These are phyloP conservation scores for Phytopythium montanum DNA, from an alignment of 352 stramenopile genomes.

Conservation along the genomic window DNA sequence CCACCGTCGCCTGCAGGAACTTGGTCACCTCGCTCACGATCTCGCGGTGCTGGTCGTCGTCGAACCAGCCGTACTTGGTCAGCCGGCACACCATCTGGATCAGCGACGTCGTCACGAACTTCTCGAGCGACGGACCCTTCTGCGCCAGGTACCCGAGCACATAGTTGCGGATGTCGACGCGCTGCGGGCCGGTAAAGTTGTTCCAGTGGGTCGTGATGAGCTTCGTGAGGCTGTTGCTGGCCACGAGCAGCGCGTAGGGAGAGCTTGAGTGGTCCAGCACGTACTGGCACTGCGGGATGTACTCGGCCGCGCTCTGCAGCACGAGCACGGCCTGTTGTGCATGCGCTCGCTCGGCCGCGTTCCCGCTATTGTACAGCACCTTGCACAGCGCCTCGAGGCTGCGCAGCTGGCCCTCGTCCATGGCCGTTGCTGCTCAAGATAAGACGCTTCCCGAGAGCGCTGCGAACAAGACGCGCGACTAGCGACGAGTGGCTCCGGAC, in stretches of 20 bases:
- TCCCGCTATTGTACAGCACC: slow-evolving; percentile 72
- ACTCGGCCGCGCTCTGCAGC: slow-evolving; percentile 91
- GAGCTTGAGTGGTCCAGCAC: slow-evolving; percentile 96
- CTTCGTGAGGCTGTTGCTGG: slow-evolving; percentile 95
- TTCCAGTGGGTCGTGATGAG: slow-evolving; percentile 98
- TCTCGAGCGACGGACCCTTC: slow-evolving; percentile 92
- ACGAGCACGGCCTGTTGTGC: slow-evolving; percentile 84
- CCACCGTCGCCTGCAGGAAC: slow-evolving; percentile 95
- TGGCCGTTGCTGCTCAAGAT: slow-evolving; percentile 6
- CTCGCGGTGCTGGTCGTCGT: slow-evolving; percentile 95
- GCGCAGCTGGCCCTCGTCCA: slow-evolving; percentile 77
- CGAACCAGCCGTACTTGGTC: slow-evolving; percentile 99
- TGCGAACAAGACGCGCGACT: neutral
- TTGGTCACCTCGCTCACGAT: slow-evolving; percentile 98
- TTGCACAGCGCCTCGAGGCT: slow-evolving; percentile 81
- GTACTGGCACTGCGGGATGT: slow-evolving; percentile 99
- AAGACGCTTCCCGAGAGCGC: neutral
- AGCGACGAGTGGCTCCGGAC: neutral
- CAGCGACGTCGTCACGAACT: slow-evolving; percentile 94
- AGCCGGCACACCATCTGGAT: slow-evolving; percentile 98
- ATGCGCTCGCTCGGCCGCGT: slow-evolving; percentile 65
- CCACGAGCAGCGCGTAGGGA: slow-evolving; percentile 95
- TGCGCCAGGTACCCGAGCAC: slow-evolving; percentile 96
- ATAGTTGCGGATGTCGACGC: slow-evolving; percentile 98
- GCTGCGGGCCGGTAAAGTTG: slow-evolving; percentile 81